These are phyloP conservation scores for Rhizopus sp. DNA, from an alignment of 371 early-diverging fungal genomes.

Conservation along the genomic window DNA sequence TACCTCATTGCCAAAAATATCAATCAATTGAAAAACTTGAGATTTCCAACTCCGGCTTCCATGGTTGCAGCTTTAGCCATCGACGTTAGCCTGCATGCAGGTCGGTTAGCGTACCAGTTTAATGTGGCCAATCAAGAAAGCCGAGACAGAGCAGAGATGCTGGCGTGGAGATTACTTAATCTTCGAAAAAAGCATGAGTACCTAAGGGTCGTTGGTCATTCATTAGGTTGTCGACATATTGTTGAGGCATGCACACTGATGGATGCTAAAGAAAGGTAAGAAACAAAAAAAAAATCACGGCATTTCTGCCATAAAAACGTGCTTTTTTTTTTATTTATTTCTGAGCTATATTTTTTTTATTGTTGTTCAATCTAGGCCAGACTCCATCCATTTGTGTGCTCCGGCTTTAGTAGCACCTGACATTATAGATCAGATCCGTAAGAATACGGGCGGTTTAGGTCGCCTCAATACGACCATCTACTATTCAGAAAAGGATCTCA, in stretches of 20 bases:
- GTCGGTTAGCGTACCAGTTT: slow-evolving; percentile 45
- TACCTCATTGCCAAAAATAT: slow-evolving; percentile 36
- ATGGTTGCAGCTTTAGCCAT: slow-evolving; percentile 40
- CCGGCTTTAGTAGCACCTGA: slow-evolving; percentile 45
- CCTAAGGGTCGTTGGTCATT: slow-evolving; percentile 50
- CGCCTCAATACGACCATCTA: slow-evolving; percentile 37
- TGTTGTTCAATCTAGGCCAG: slow-evolving; percentile 35
- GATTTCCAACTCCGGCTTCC: slow-evolving; percentile 42
- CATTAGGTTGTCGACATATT: slow-evolving; percentile 51
- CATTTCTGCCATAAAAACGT: neutral
- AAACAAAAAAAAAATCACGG: neutral
- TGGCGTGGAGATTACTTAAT: slow-evolving; percentile 46
- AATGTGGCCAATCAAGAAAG: slow-evolving; percentile 37
- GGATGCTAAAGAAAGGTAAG: slow-evolving; percentile 37
- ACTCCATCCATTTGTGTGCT: slow-evolving; percentile 50
- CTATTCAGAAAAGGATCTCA: slow-evolving; percentile 46
- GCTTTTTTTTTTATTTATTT: neutral
- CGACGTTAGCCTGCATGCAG: slow-evolving; percentile 45
- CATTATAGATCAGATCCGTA: slow-evolving; percentile 28
- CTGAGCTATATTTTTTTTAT: neutral
- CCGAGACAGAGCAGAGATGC: slow-evolving; percentile 46
- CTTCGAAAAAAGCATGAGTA: slow-evolving; percentile 41
- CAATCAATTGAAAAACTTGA: slow-evolving; percentile 33
- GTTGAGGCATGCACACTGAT: slow-evolving; percentile 48
- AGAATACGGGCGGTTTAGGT: slow-evolving; percentile 34